Evolutionary conservation across 495 filamentous ascomycete genomes (phyloP), one percentile per base, ranked within the genome.

Genomic region (Penicillium lividum): DNA sequence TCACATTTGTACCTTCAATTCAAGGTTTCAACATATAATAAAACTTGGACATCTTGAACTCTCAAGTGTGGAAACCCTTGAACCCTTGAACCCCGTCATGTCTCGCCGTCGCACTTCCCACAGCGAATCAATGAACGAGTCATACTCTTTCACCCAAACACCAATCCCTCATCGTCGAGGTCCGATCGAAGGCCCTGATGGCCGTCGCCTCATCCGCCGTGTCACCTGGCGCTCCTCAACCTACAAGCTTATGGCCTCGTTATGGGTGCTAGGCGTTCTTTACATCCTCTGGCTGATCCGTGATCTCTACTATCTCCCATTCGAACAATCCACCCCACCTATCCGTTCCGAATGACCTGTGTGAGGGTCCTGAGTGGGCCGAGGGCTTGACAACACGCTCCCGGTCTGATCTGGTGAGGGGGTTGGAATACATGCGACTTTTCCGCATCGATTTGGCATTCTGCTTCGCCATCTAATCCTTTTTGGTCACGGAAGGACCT

Each of bases 201-300:
- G 77, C 61, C 73, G 76, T 31, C 69, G 73, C 48, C 62, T 80
- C 40, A 73, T 74, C 61, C 74, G 77, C n/a, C 70, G 77, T 59
- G 74, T 80, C 69, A 80, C 77, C 62, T 80, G 77, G 77, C 75
- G 77, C 48, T 80, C 77, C 7, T 78, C 77, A 10, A 78, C 75
- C 3, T 80, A 80, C 70, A 80, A 78, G 56, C 62, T 80, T 36
- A 75, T 80, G 70, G 75, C 77, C 5, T 77, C 73, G 34, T 68
- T 80, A 10, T 80, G 76, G 73, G 73, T 80, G 33, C 50, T 80
- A 30, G 74, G 74, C 7, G 72, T 80, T 5, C 59, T 80, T 36
- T 80, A 77, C 52, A 76, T 80, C 57, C 68, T 80, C 56, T 80
- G 75, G 75, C 59, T 80, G 50, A 78, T 80, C 53, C 71, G 75